phyloP scores from a whole-genome alignment of 371 early-diverging fungal genomes.

The Actinomucor elegans region DNA sequence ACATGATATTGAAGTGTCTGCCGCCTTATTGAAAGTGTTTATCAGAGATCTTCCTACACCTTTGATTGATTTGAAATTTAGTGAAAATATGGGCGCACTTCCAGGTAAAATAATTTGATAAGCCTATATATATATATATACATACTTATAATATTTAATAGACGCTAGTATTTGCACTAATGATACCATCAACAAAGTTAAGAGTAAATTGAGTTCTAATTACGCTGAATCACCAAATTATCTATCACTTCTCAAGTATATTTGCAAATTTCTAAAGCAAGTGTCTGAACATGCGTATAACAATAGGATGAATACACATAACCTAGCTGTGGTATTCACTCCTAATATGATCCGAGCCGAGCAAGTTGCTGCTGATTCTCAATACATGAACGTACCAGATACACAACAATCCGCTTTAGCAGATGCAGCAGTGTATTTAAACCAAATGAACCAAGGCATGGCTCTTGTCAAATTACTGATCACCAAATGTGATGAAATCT shows the following conservation, averaged over 20 bases:
- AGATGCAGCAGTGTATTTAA: slow-evolving; percentile 28
- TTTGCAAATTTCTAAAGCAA: slow-evolving; percentile 63
- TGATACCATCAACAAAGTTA: slow-evolving; percentile 19
- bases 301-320: slow-evolving; percentile 83
- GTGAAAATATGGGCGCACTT: slow-evolving; percentile 32
- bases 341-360: slow-evolving; percentile 81
- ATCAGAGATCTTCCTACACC: slow-evolving; percentile 82
- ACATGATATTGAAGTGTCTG: slow-evolving; percentile 80
- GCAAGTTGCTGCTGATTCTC: slow-evolving; percentile 26
- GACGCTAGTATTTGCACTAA: slow-evolving; percentile 23
- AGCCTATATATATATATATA: background rate
- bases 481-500: slow-evolving; percentile 11
- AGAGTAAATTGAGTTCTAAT: slow-evolving; percentile 12
- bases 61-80: slow-evolving; percentile 56
- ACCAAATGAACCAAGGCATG: slow-evolving; percentile 37
- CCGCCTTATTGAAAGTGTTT: slow-evolving; percentile 84
- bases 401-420: slow-evolving; percentile 22
- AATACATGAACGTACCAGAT: slow-evolving; percentile 17
- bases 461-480: slow-evolving; percentile 24
- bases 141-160: background rate
- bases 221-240: slow-evolving; percentile 23
- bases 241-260: slow-evolving; percentile 54
- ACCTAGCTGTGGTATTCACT: slow-evolving; percentile 85
- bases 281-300: slow-evolving; percentile 57
- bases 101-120: slow-evolving; percentile 27